These are phyloP conservation scores for Filosporella fistucella DNA, from an alignment of 495 filamentous ascomycete species.

Conservation along the genomic window DNA sequence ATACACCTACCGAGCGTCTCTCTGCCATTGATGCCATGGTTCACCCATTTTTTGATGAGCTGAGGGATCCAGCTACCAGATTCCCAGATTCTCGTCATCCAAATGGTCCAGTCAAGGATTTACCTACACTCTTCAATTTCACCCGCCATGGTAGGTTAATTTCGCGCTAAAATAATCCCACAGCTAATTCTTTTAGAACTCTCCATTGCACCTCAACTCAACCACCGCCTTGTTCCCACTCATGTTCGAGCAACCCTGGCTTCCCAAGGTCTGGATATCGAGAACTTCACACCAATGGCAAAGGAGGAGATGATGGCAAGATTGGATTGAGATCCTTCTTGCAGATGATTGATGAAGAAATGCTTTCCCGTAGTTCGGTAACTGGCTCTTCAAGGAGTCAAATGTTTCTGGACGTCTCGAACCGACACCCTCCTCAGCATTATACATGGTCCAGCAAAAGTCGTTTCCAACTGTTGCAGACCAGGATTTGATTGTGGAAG, in stretches of 20 bases:
- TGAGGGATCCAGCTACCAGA: slow-evolving; percentile 80
- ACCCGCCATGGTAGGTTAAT: slow-evolving; percentile 75
- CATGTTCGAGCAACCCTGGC: slow-evolving; percentile 73
- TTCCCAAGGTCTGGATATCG: slow-evolving; percentile 79
- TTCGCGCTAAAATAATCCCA: not conserved
- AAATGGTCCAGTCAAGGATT: slow-evolving; percentile 66
- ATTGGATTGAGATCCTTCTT: slow-evolving; percentile 67
- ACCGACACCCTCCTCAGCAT: slow-evolving; percentile 20
- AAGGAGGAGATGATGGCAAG: slow-evolving; percentile 97
- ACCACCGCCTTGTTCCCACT: slow-evolving; percentile 78
- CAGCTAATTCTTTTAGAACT: slow-evolving; percentile 58
- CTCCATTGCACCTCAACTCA: slow-evolving; percentile 85
- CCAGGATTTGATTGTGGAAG: slow-evolving; percentile 21
- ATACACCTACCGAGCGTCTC: slow-evolving; percentile 92
- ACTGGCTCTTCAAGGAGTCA: slow-evolving; percentile 13
- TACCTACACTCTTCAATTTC: slow-evolving; percentile 90
- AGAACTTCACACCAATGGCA: slow-evolving; percentile 85
- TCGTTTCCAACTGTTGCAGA: slow-evolving; percentile 24
- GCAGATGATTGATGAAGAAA: slow-evolving; percentile 23
- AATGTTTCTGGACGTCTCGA: slow-evolving; percentile 20
- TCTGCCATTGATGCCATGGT: slow-evolving; percentile 96
- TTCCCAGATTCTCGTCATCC: slow-evolving; percentile 92
- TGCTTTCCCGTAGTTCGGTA: slow-evolving; percentile 25
- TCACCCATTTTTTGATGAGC: slow-evolving; percentile 97
- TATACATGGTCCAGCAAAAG: slow-evolving; percentile 25